phyloP scores from a whole-genome alignment of 2,329 filamentous ascomycete genomes.

The Nigrospora sphaerica region DNA sequence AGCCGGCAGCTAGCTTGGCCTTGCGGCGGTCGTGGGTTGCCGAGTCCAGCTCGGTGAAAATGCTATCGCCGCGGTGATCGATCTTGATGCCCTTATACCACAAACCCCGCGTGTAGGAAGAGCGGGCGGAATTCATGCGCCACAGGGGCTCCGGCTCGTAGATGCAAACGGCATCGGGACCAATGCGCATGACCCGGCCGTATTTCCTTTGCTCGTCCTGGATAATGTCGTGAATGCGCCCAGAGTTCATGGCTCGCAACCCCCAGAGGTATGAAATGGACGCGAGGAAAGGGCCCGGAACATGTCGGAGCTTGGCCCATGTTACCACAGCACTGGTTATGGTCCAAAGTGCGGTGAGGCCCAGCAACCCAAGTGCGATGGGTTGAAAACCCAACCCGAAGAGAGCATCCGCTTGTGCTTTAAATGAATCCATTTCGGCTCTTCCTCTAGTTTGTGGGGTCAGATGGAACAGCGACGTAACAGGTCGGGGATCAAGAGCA shows the following conservation, averaged over 20 bases:
- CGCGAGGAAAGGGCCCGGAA: neutral
- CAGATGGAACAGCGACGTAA: too few species aligned
- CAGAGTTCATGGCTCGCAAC: neutral
- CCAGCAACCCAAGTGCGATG: neutral
- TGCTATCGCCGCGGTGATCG: neutral
- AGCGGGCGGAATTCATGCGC: slow-evolving; percentile 2
- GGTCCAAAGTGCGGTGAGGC: neutral
- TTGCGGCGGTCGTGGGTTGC: slow-evolving; percentile 1
- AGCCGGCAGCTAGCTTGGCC: slow-evolving; percentile 1
- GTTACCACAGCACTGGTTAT: neutral
- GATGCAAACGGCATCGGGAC: neutral
- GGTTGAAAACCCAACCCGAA: too few species aligned
- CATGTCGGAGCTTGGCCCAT: neutral
- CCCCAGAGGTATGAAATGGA: slow-evolving; percentile 1
- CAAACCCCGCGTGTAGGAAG: neutral
- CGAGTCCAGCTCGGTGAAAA: slow-evolving; percentile 2
- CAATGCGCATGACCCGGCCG: slow-evolving; percentile 1
- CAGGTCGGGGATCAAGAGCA: too few species aligned
- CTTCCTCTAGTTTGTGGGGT: too few species aligned
- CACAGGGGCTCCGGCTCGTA: slow-evolving; percentile 1
- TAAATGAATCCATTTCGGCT: too few species aligned
- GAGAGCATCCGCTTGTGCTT: too few species aligned
- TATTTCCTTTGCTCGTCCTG: neutral
- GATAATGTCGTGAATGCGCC: neutral
- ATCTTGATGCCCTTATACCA: neutral